Base-by-base conservation (phyloP, 2,329 filamentous ascomycete genomes). In the Epichloe amarillans region DNA sequence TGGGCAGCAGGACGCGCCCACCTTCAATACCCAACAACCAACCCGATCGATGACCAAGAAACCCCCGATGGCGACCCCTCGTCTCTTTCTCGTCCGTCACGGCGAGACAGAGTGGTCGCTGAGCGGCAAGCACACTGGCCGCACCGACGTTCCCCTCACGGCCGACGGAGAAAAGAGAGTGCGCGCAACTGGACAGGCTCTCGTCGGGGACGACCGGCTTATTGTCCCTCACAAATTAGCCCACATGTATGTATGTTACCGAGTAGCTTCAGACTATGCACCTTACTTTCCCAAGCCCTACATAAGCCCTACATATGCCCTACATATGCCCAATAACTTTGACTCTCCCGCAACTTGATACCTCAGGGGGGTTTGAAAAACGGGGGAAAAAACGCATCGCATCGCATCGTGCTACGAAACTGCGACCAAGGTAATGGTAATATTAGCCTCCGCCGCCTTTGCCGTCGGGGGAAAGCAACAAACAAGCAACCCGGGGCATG, bases 81-180 rank as follows among this genome's bases (percentile, higher is more conserved):
- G 86, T 49, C 82, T 87, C 64, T 91, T 91, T 72, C 80, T 93
- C 58, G 71, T 89, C 64, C 87, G 90, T 59, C 90, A 96, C 64
- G 91, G 90, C 69, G 88, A 96, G 72, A 97, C 90, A 4, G 88
- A 95, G 72, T 97, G 90, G 90, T 94, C 87, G 5, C 80, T 95
- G 46, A 84, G 84, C 58, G 90, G 88, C 51, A 77, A 82, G 49
- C 88, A 96, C 69, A 97, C 91, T 0, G 86, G 89, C 48, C 76
- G 73, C 30, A 86, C 86, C n/a, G 90, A 97, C 62, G 86, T 97
- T 4, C 83, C 88, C 1, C 74, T 96, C 38, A 96, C 90, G 1
- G 70, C 75, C 47, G 85, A 88, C 63, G 91, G 91, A 49, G 86
- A 89, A 72, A 86, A 80, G 65, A 77, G 86, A 53, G 77, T 90